Percentiles rank a stretch among this genome's conserved stretches.
phyloP scores from a whole-genome alignment of 108 stramenopile genomes.

The Cyclotella baltica region DNA sequence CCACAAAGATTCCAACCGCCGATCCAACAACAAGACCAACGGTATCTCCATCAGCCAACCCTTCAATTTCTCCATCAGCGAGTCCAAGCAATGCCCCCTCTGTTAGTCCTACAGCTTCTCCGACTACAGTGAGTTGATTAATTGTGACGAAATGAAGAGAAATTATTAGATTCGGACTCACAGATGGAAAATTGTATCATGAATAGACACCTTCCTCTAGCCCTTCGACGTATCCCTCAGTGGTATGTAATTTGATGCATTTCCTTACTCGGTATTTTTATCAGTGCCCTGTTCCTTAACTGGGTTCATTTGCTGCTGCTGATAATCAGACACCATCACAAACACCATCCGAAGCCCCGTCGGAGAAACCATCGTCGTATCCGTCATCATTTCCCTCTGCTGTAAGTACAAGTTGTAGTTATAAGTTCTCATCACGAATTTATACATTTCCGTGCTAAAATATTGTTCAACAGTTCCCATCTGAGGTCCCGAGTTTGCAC shows the following conservation, averaged over 20 bases:
- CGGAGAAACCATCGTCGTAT: neutral
- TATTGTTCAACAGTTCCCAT: no score
- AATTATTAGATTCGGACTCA: no score
- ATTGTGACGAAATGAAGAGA: no score
- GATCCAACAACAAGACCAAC: neutral
- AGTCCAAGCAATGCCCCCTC: neutral
- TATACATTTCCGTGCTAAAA: no score
- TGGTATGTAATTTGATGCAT: no score
- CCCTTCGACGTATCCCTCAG: neutral
- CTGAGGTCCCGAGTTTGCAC: conserved; percentile 2
- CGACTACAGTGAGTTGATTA: neutral
- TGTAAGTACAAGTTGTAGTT: neutral
- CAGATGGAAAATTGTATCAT: no score
- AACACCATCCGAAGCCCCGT: neutral
- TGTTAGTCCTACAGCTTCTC: neutral
- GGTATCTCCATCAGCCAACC: neutral
- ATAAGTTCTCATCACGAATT: neutral
- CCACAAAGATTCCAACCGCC: neutral
- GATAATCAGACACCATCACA: neutral
- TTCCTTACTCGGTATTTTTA: neutral
- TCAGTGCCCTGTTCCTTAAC: neutral
- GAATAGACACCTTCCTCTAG: no score
- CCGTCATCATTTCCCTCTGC: neutral
- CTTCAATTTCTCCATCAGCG: neutral
- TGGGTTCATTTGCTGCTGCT: neutral